phyloP scores from a whole-genome alignment of 2,329 filamentous ascomycete genomes.

The Neurospora sp. region DNA sequence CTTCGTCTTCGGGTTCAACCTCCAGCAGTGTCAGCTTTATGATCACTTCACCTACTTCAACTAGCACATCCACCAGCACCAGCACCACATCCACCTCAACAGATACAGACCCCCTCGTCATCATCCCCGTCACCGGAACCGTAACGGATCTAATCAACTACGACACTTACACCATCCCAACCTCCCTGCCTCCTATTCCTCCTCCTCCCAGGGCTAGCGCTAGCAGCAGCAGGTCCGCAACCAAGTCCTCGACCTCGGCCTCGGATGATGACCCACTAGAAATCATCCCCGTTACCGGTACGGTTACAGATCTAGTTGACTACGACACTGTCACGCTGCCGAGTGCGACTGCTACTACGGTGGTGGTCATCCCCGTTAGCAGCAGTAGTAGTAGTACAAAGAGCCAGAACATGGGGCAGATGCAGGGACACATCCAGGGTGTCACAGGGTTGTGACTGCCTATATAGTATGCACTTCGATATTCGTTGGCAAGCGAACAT shows the following conservation, averaged over 20 bases:
- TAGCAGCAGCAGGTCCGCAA: background rate
- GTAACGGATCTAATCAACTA: background rate
- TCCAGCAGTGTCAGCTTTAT: background rate
- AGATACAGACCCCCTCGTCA: background rate
- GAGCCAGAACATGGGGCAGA: no score
- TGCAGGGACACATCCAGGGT: no score
- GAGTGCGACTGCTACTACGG: background rate
- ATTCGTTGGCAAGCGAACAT: no score
- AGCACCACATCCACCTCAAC: background rate
- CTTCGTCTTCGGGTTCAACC: background rate
- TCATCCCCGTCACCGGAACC: background rate
- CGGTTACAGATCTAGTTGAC: background rate
- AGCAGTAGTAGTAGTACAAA: background rate
- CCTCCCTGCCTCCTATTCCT: background rate
- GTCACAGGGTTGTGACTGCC: no score
- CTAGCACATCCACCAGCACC: background rate
- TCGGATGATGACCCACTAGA: background rate
- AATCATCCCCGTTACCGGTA: background rate
- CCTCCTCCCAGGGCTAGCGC: background rate
- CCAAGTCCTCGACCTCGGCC: background rate
- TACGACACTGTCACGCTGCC: background rate
- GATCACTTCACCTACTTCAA: background rate
- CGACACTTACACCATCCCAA: background rate
- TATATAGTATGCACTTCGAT: no score
- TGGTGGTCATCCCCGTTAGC: background rate